Evolutionary conservation across 2,329 filamentous ascomycete genomes (phyloP).

Genomic region (Colletotrichum plurivorum): DNA sequence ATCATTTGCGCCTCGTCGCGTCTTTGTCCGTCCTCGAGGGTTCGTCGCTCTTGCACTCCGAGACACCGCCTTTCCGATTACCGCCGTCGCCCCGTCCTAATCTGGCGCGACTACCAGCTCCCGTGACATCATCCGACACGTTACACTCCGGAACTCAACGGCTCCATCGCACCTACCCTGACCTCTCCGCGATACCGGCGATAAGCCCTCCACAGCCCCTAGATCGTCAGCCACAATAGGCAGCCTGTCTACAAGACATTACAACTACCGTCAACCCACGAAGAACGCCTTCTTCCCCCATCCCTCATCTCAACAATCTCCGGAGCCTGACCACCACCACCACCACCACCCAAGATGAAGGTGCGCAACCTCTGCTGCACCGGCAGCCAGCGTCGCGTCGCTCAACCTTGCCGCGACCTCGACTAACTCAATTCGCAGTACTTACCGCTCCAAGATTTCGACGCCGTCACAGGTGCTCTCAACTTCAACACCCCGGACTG

Average conservation of each 20-base stretch:
- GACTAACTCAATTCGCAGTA: constrained; percentile 71
- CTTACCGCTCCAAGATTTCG: constrained; percentile 90
- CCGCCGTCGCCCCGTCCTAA: constrained; percentile 16
- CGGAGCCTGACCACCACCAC: constrained; percentile 24
- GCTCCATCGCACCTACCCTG: constrained; percentile 32
- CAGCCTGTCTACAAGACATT: neutral
- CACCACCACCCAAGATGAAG: constrained; percentile 41
- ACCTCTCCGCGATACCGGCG: constrained; percentile 36
- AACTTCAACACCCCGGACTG: constrained; percentile 97
- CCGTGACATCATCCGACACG: constrained; percentile 41
- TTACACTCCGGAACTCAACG: constrained; percentile 29
- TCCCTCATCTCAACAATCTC: constrained; percentile 18
- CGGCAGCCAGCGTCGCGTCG: constrained; percentile 26
- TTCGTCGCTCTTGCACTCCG: constrained; percentile 6
- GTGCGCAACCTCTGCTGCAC: constrained; percentile 36
- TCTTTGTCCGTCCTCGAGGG: constrained; percentile 4
- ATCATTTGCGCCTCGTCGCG: constrained; percentile 23
- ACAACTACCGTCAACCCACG: constrained; percentile 12
- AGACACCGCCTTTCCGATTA: constrained; percentile 32
- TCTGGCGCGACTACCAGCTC: constrained; percentile 37
- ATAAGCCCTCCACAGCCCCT: constrained; percentile 29
- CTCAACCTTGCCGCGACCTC: constrained; percentile 11
- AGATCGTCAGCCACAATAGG: neutral
- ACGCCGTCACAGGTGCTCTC: constrained; percentile 90
- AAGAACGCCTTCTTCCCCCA: constrained; percentile 26